Evolutionary conservation across 768 basidiomycete species (phyloP).

Genomic region (Leccinum longicurvipes): DNA sequence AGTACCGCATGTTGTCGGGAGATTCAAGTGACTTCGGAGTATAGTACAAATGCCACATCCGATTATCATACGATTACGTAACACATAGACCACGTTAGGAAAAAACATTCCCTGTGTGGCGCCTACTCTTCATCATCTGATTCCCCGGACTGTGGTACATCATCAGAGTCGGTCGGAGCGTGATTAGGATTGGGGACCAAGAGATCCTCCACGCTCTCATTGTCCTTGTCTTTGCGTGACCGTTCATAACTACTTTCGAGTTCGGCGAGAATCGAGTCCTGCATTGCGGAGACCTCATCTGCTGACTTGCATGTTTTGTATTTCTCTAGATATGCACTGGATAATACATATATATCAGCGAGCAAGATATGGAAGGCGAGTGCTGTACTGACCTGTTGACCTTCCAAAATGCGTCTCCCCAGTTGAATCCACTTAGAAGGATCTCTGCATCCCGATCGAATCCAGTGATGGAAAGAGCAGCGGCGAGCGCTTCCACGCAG

Average conservation of each 20-base stretch:
- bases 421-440: slow-evolving; percentile 79
- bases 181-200: slow-evolving; percentile 72
- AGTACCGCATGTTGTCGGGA: slow-evolving; percentile 69
- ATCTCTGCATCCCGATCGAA: slow-evolving; percentile 78
- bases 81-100: not conserved
- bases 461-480: slow-evolving; percentile 91
- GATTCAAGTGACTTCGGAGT: not conserved
- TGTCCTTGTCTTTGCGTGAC: slow-evolving; percentile 42
- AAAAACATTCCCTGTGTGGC: too few relatives aligned
- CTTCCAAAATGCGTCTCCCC: slow-evolving; percentile 85
- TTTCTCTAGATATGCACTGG: slow-evolving; percentile 52
- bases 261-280: slow-evolving; percentile 68
- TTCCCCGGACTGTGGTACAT: slow-evolving; percentile 3
- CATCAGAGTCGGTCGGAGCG: slow-evolving; percentile 15
- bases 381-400: slow-evolving; percentile 63
- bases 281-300: slow-evolving; percentile 54
- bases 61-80: not conserved
- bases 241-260: slow-evolving; percentile 60
- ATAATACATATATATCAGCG: not conserved
- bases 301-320: slow-evolving; percentile 72
- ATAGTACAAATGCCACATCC: not conserved
- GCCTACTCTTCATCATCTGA: not conserved
- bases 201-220: slow-evolving; percentile 55
- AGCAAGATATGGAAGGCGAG: not conserved
- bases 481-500: slow-evolving; percentile 92